Evolutionary conservation across 2,329 filamentous ascomycete species (phyloP), one percentile per base, ranked within the genome.

Genomic region (Plenodomus biglobosus): DNA sequence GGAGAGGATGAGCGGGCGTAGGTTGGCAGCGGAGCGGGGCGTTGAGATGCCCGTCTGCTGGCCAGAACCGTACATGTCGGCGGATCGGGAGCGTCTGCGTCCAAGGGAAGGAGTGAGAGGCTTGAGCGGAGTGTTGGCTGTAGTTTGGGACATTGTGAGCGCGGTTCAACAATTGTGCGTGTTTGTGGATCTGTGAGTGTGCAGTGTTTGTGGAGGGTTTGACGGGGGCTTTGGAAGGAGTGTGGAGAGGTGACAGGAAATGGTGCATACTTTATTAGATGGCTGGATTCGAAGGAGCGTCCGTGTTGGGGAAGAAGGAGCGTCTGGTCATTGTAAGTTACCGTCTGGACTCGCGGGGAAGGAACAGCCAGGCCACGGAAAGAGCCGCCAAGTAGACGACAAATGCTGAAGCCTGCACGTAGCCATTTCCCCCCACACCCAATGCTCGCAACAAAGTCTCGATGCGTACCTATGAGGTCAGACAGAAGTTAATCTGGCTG

Each of bases 11-110:
- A 99, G 85, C 56, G 94, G 92, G 61, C 94, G 89, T 60, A 96
- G 85, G 58, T 92, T 96, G 60, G 91, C 86, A 64, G 89, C 94
- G 48, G 92, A 96, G 77, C 94, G 87, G 65, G 94, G 94, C 64
- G 94, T 99, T 61, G 92, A 95, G 71, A 96, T 91, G 76, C 94
- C 94, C 78, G 94, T 99, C 77, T 96, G 92, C 54, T 89, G 85
- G 76, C 87, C 89, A 68, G 88, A 85, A 76, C 89, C 89, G 83
- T 94, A 95, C 91, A 96, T 69, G 58, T 34, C 50, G 57, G 42
- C 47, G 16, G 45, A 8, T 40, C 42, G 55, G 38, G 40, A 42
- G 56, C 34, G 20, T 49, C 41, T 39, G 54, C n/a, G 35, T 3
- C 38, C 41, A 30, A 36, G 48, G 41, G 37, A 48, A 3, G 27